phyloP scores from a whole-genome alignment of 2,329 filamentous ascomycete species.

The Aspergillus ibericus region DNA sequence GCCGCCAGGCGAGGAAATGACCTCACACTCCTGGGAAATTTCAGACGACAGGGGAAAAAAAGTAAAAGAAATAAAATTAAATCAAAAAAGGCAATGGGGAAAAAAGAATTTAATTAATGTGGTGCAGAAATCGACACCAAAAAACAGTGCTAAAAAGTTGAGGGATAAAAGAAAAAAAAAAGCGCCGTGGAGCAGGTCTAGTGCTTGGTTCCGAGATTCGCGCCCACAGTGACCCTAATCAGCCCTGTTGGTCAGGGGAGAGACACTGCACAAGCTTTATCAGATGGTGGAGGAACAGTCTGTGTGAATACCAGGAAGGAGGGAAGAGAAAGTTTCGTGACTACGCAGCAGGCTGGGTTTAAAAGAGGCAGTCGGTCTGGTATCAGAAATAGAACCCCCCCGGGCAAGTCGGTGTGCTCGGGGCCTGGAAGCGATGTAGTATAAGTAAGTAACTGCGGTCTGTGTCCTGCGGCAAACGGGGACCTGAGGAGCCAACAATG shows the following conservation, averaged over 20 bases:
- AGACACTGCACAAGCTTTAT: neutral
- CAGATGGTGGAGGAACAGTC: neutral
- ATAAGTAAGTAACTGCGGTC: constrained; percentile 10
- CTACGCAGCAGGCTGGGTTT: neutral
- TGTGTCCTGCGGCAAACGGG: constrained; percentile 7
- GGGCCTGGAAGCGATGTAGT: neutral
- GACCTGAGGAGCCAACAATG: constrained; percentile 7
- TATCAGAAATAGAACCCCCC: neutral
- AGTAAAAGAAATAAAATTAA: neutral
- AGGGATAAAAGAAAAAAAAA: constrained; percentile 1
- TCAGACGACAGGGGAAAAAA: neutral
- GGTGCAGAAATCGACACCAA: neutral
- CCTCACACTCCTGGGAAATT: neutral
- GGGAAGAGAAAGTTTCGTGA: neutral
- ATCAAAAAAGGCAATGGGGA: neutral
- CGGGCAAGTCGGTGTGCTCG: neutral
- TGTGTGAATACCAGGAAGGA: neutral
- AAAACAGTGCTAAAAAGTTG: constrained; percentile 4
- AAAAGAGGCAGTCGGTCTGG: neutral
- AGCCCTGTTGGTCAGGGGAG: constrained; percentile 6
- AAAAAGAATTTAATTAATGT: neutral
- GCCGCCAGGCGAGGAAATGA: constrained; percentile 8
- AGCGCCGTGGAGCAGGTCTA: constrained; percentile 12
- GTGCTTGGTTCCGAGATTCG: constrained; percentile 24
- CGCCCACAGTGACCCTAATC: constrained; percentile 14